phyloP scores from a whole-genome alignment of 306 rosid species.

The Cucurbita moschata region DNA sequence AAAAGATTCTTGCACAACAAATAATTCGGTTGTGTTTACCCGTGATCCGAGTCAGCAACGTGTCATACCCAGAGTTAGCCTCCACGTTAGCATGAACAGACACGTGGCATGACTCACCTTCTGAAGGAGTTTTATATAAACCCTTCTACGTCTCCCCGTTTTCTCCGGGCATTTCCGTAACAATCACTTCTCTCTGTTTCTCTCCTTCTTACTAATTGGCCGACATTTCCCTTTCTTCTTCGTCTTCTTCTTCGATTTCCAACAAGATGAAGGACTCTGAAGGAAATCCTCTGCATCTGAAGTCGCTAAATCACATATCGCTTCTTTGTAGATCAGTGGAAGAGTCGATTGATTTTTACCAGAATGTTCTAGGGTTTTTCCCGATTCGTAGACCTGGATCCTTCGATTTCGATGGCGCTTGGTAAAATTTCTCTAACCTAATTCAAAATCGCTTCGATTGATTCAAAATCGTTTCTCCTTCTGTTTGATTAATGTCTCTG shows the following conservation, averaged over 20 bases:
- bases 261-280: conserved; percentile 44
- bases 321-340: conserved; percentile 49
- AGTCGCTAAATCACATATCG: conserved; percentile 80
- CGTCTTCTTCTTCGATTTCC: not conserved
- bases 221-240: not conserved
- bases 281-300: conserved; percentile 71
- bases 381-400: conserved; percentile 89
- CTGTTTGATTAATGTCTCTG: not conserved
- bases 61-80: not conserved
- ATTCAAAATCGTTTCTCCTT: not conserved
- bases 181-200: not conserved
- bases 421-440: conserved; percentile 22
- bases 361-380: conserved; percentile 63
- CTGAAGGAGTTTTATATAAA: not conserved
- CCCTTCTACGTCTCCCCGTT: not conserved
- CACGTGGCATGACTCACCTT: not conserved
- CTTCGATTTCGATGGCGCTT: conserved; percentile 70
- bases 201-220: not conserved
- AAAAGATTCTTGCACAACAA: too few species aligned
- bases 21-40: not conserved
- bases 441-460: not conserved
- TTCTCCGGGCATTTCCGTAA: not conserved
- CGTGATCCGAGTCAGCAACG: not conserved
- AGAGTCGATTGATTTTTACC: conserved; percentile 55
- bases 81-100: not conserved